phyloP scores from a whole-genome alignment of 1,284 basidiomycete species.

The Omphalotus olearius region DNA sequence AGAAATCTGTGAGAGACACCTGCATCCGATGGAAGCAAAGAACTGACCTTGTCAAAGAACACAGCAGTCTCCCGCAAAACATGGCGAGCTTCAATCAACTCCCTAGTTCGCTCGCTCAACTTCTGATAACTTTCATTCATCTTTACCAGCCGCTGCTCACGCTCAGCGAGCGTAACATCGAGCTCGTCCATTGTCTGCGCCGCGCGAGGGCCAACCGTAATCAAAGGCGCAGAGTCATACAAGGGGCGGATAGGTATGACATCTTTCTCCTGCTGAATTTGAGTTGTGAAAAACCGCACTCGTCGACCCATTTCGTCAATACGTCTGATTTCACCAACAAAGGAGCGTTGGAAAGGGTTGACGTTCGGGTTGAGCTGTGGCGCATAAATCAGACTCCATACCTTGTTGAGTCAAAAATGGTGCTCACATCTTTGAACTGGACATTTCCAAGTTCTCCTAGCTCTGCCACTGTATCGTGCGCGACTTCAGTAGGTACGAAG shows the following conservation, averaged over 20 bases:
- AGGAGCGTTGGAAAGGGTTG: conserved; percentile 98
- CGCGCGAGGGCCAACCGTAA: conserved; percentile 85
- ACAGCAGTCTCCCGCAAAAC: conserved; percentile 94
- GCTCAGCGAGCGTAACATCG: conserved; percentile 83
- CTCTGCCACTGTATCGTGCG: conserved; percentile 94
- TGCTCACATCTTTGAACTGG: conserved; percentile 90
- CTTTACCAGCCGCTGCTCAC: conserved; percentile 81
- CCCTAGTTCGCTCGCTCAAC: conserved; percentile 82
- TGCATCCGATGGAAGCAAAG: not conserved
- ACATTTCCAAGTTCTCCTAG: conserved; percentile 95
- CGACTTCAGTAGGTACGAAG: conserved; percentile 96
- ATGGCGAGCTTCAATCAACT: conserved; percentile 90
- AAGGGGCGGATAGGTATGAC: conserved; percentile 79
- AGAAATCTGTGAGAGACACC: conserved; percentile 12
- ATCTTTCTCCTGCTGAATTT: conserved; percentile 86
- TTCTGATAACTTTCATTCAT: conserved; percentile 96
- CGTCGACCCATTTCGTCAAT: conserved; percentile 96
- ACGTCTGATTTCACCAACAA: conserved; percentile 92
- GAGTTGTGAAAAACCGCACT: conserved; percentile 84
- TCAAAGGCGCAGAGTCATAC: conserved; percentile 76
- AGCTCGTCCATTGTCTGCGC: conserved; percentile 95
- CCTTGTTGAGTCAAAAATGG: not conserved
- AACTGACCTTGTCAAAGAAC: conserved; percentile 85
- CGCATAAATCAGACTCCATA: conserved; percentile 10
- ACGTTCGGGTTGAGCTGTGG: conserved; percentile 87